phyloP scores from a whole-genome alignment of 2,329 filamentous ascomycete species.

The Aspergillus fumigatiaffinis region DNA sequence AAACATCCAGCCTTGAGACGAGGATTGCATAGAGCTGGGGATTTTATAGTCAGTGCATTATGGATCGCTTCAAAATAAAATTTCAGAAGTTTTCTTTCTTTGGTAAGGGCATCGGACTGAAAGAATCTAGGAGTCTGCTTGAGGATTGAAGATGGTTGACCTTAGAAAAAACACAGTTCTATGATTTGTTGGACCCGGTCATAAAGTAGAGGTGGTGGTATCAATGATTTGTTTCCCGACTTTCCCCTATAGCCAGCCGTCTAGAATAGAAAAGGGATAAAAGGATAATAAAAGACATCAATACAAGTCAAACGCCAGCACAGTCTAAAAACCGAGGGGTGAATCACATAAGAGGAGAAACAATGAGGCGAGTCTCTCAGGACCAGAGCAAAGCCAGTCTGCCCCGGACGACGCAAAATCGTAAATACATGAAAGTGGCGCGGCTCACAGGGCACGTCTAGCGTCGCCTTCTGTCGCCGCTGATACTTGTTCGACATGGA shows the following conservation, averaged over 20 bases:
- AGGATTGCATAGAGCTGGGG: neutral
- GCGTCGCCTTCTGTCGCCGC: neutral
- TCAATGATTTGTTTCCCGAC: neutral
- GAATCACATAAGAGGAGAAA: neutral
- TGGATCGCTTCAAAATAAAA: neutral
- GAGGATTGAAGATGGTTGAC: neutral
- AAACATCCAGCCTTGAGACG: neutral
- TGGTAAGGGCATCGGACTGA: too few species aligned
- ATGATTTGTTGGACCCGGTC: neutral
- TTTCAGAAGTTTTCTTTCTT: neutral
- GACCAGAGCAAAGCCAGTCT: neutral
- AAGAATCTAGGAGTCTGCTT: neutral
- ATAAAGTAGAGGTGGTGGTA: neutral
- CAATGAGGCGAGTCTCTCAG: neutral
- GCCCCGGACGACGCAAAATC: neutral
- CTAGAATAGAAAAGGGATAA: neutral
- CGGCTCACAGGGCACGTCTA: neutral
- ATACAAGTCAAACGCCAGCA: conserved; percentile 1
- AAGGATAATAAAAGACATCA: neutral
- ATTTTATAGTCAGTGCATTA: neutral
- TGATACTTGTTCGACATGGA: neutral
- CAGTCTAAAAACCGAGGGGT: neutral
- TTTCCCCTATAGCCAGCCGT: neutral
- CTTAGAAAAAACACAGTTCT: neutral
- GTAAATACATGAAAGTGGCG: conserved; percentile 3